Percentiles rank a stretch among this genome's conserved stretches.
phyloP scores from a whole-genome alignment of 495 filamentous ascomycete species.

The Talaromyces thailandensis region DNA sequence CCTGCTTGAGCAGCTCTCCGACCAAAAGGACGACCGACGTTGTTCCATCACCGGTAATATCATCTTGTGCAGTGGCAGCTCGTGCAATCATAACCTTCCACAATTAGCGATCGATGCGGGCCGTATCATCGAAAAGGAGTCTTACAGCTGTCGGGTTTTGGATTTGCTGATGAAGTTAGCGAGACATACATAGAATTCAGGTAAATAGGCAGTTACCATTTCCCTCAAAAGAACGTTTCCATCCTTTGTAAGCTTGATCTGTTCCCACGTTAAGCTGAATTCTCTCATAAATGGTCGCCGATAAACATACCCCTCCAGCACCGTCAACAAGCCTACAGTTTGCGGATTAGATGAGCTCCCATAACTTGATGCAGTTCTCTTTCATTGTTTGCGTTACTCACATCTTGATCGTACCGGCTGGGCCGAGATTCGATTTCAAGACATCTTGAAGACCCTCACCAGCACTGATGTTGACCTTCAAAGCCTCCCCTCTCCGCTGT shows the following conservation, averaged over 20 bases:
- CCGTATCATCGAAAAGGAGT: slow-evolving; percentile 3
- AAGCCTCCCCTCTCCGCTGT: slow-evolving; percentile 89
- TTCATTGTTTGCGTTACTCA: slow-evolving; percentile 25
- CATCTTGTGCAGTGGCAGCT: slow-evolving; percentile 95
- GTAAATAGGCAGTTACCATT: slow-evolving; percentile 57
- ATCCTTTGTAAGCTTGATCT: slow-evolving; percentile 99
- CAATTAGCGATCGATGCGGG: slow-evolving; percentile 16
- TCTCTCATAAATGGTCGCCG: neutral
- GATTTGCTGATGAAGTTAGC: slow-evolving; percentile 52
- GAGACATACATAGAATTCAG: neutral
- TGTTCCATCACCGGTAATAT: slow-evolving; percentile 96
- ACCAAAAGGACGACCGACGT: slow-evolving; percentile 94
- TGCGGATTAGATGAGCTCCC: slow-evolving; percentile 18
- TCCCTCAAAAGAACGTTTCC: slow-evolving; percentile 91
- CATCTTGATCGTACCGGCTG: slow-evolving; percentile 95
- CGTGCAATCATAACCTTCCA: slow-evolving; percentile 88
- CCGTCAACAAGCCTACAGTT: slow-evolving; percentile 79
- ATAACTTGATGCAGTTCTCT: slow-evolving; percentile 2
- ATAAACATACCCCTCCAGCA: slow-evolving; percentile 67
- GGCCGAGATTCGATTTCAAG: slow-evolving; percentile 90
- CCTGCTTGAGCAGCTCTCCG: slow-evolving; percentile 95
- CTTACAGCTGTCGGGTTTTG: slow-evolving; percentile 81
- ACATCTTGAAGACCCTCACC: slow-evolving; percentile 95
- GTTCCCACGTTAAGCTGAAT: slow-evolving; percentile 6
- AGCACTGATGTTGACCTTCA: slow-evolving; percentile 91